Evolutionary conservation across 345 rosid genomes (phyloP).

Genomic region (Camelina sativa): DNA sequence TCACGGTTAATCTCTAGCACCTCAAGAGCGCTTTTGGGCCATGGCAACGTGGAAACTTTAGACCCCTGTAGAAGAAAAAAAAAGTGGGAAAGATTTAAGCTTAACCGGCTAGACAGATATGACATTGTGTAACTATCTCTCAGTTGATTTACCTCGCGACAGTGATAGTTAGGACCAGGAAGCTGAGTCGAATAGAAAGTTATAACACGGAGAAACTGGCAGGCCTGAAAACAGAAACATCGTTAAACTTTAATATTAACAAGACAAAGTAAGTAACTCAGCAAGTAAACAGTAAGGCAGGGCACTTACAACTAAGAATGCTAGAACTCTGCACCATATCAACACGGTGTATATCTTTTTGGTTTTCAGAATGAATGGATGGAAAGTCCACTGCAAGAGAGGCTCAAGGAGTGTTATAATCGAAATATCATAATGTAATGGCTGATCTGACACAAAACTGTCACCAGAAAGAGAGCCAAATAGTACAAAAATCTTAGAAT

Average conservation of each 20-base stretch:
- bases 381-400: constrained; percentile 95
- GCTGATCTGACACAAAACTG: background rate
- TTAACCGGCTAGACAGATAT: background rate
- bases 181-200: constrained; percentile 97
- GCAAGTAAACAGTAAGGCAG: background rate
- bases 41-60: constrained; percentile 79
- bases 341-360: constrained; percentile 96
- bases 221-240: constrained; percentile 60
- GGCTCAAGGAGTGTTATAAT: constrained; percentile 4
- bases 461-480: background rate
- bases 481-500: background rate
- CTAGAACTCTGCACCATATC: constrained; percentile 96
- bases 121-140: background rate
- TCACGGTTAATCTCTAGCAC: constrained; percentile 78
- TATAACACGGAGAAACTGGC: constrained; percentile 81
- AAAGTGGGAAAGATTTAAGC: constrained; percentile 15
- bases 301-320: constrained; percentile 89
- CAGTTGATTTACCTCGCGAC: constrained; percentile 73
- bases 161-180: constrained; percentile 98
- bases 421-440: constrained; percentile 1
- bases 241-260: constrained; percentile 9
- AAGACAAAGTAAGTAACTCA: constrained; percentile 9
- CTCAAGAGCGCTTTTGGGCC: constrained; percentile 67
- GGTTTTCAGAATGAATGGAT: constrained; percentile 94
- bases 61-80: constrained; percentile 63